Conservation (phyloP, 2,329 filamentous ascomycete genomes). For the Diaporthe vexans region DNA sequence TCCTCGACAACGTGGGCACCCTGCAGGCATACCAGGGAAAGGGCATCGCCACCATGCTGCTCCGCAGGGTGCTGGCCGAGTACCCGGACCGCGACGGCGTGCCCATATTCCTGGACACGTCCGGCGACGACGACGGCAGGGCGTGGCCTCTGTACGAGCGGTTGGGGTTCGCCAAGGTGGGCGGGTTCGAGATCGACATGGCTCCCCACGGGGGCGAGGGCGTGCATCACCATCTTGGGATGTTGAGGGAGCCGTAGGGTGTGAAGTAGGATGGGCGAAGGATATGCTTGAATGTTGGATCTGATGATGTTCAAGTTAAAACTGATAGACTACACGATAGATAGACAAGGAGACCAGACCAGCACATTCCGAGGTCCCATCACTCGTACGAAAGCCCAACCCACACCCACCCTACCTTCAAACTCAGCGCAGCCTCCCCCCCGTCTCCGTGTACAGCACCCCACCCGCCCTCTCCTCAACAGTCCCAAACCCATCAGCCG, state of each 20-base stretch:
- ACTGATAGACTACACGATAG: neutral
- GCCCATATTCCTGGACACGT: slow-evolving; percentile 35
- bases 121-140: slow-evolving; percentile 34
- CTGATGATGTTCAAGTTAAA: neutral
- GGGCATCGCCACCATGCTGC: slow-evolving; percentile 27
- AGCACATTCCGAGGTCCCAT: neutral
- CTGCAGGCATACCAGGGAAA: slow-evolving; percentile 24
- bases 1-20: slow-evolving; percentile 36
- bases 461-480: slow-evolving; percentile 33
- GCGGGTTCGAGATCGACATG: slow-evolving; percentile 29
- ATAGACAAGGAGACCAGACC: neutral
- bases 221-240: slow-evolving; percentile 26
- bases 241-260: slow-evolving; percentile 22
- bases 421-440: neutral
- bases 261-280: neutral
- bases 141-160: slow-evolving; percentile 35
- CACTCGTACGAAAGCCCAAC: no score
- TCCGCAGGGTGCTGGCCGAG: slow-evolving; percentile 21
- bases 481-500: slow-evolving; percentile 23
- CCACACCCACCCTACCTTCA: neutral
- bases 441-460: slow-evolving; percentile 31
- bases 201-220: neutral
- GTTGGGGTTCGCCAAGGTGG: slow-evolving; percentile 27
- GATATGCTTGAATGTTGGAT: neutral
- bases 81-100: slow-evolving; percentile 20